Conservation (phyloP, 495 filamentous ascomycete species). For the Xylaria intraflava region DNA sequence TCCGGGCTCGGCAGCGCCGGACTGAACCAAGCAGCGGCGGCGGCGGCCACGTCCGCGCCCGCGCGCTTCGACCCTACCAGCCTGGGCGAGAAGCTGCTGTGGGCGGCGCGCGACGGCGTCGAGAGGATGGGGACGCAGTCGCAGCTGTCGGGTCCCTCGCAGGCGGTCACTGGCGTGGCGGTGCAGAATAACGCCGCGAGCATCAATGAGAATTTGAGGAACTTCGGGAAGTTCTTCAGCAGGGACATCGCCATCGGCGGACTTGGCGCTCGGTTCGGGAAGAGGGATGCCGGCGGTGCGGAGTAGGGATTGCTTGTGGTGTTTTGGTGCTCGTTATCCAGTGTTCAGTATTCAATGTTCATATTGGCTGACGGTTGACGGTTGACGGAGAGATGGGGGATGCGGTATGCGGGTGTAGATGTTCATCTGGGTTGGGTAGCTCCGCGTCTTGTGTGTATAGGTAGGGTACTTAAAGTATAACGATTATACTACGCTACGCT, state of each 20-base stretch:
- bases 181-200: constrained; percentile 46
- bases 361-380: too few relatives aligned
- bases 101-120: constrained; percentile 83
- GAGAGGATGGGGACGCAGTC: constrained; percentile 68
- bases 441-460: too few relatives aligned
- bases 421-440: too few relatives aligned
- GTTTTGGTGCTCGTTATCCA: not conserved
- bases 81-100: constrained; percentile 67
- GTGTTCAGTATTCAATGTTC: too few relatives aligned
- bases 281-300: constrained; percentile 32
- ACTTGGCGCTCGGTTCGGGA: constrained; percentile 66
- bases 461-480: too few relatives aligned
- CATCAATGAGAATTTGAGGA: constrained; percentile 87
- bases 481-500: too few relatives aligned
- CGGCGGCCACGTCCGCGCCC: constrained; percentile 41
- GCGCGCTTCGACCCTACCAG: constrained; percentile 71
- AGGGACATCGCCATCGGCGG: constrained; percentile 79
- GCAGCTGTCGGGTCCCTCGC: constrained; percentile 45
- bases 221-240: constrained; percentile 92
- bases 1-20: constrained; percentile 33
- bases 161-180: not conserved
- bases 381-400: too few relatives aligned
- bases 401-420: too few relatives aligned
- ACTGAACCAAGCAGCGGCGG: constrained; percentile 17
- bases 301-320: not conserved